Percentiles rank a stretch among this genome's conserved stretches.
phyloP scores from a whole-genome alignment of 2,329 filamentous ascomycete species.

The Leptographium radiaticola region DNA sequence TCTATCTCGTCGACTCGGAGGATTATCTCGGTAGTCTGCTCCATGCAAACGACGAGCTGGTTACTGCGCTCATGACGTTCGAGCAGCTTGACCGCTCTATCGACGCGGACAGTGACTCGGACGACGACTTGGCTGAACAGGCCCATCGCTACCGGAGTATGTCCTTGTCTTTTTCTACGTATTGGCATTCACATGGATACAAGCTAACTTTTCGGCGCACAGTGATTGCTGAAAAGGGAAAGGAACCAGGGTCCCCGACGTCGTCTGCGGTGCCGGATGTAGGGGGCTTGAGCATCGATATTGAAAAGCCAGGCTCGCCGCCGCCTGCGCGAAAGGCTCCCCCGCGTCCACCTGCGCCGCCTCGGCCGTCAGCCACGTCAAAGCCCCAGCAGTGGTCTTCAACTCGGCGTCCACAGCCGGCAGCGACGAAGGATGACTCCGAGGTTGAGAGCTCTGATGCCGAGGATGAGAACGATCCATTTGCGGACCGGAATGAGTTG shows the following conservation, averaged over 20 bases:
- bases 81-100: slow-evolving; percentile 85
- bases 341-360: slow-evolving; percentile 30
- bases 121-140: slow-evolving; percentile 54
- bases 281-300: slow-evolving; percentile 28
- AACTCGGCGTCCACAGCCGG: slow-evolving; percentile 25
- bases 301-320: slow-evolving; percentile 14
- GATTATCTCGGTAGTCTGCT: slow-evolving; percentile 85
- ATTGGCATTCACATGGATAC: background rate
- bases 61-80: slow-evolving; percentile 83
- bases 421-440: slow-evolving; percentile 20
- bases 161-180: slow-evolving; percentile 9
- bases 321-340: slow-evolving; percentile 21
- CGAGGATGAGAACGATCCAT: slow-evolving; percentile 77
- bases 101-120: slow-evolving; percentile 59
- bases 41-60: slow-evolving; percentile 91
- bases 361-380: slow-evolving; percentile 29
- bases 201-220: background rate
- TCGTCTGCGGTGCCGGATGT: slow-evolving; percentile 23
- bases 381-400: slow-evolving; percentile 34
- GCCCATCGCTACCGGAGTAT: slow-evolving; percentile 51
- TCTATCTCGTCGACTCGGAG: slow-evolving; percentile 81
- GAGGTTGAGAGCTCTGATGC: slow-evolving; percentile 48
- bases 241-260: slow-evolving; percentile 31
- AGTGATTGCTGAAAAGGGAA: slow-evolving; percentile 42
- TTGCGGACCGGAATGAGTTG: slow-evolving; percentile 69